Percentiles rank a stretch among this genome's conserved stretches.
Evolutionary conservation across 805 yeast genomes (phyloP).

Genomic region (Wickerhamomyces queroliae): DNA sequence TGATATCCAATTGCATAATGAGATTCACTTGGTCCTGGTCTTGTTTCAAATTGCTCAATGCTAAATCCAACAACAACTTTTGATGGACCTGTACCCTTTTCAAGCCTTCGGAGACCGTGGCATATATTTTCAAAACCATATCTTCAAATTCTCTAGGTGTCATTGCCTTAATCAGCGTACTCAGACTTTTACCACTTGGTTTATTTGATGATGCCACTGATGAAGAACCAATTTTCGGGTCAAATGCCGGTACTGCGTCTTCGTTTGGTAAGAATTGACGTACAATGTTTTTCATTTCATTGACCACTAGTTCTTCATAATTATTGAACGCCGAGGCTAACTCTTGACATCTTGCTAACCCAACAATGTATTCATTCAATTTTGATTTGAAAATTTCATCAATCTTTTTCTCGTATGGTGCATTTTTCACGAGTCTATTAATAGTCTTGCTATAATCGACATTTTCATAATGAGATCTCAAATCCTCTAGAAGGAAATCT

Average conservation of each 20-base stretch:
- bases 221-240: constrained; percentile 7
- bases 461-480: constrained; percentile 49
- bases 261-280: constrained; percentile 57
- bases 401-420: constrained; percentile 33
- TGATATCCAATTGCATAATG: constrained; percentile 60
- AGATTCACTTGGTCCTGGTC: constrained; percentile 27
- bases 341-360: constrained; percentile 57
- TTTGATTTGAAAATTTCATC: constrained; percentile 32
- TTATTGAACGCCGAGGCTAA: constrained; percentile 52
- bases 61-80: constrained; percentile 67
- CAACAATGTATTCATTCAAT: constrained; percentile 44
- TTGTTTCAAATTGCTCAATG: constrained; percentile 39
- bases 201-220: constrained; percentile 9
- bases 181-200: constrained; percentile 27
- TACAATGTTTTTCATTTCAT: constrained; percentile 70
- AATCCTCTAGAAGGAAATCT: constrained; percentile 51
- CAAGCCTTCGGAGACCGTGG: constrained; percentile 64
- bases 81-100: constrained; percentile 75
- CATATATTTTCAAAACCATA: constrained; percentile 57
- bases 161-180: constrained; percentile 50
- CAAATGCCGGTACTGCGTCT: constrained; percentile 18
- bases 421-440: constrained; percentile 31
- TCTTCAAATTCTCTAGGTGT: constrained; percentile 70
- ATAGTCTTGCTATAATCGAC: constrained; percentile 45
- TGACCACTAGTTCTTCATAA: constrained; percentile 63